Evolutionary conservation across 768 basidiomycete genomes (phyloP), one percentile per base, ranked within the genome.

Genomic region (Trametes gibbosa): DNA sequence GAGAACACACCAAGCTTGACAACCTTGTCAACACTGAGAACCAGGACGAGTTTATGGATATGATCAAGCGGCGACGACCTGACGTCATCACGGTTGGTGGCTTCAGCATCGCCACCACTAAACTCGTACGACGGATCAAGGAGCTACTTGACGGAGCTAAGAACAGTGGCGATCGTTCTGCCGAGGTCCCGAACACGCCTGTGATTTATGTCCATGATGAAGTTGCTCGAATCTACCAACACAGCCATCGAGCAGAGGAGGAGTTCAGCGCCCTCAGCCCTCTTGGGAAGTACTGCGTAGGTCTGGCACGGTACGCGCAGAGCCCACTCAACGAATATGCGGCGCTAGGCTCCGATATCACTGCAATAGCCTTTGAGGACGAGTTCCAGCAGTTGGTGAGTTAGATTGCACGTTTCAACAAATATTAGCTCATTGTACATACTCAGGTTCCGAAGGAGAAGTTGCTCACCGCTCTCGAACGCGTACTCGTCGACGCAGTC

Each of bases 281-380:
- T 4, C 86, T 87, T 46, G 89, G 87, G 34, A 90, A 92, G 72
- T 99, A 98, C 69, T 98, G 96, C 68, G 81, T 98, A 48, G 97
- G 93, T 52, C 76, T 99, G 63, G 95, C 94, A 39, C 86, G 97
- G 57, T 98, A 95, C 67, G 80, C 84, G 5, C 97, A 98, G 74
- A 96, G 86, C 68, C 97, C 97, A 2, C 73, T 98, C 65, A 96
- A 92, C 68, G 97, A 98, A 71, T 95, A 91, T 69, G 90, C 92
- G 17, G 92, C 95, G 1, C 76, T 98, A 39, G 96, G 95, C 2
- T 62, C 81, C 12, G 93, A 97, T 72, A 85, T 98, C 50, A 76
- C 84, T 2, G 87, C 92, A 5, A 84, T 98, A 56, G 82, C 87
- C 0, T 90, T 95, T 61, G 87, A 92, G 60, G 86, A 93, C 24